Evolutionary conservation across 176 grass and related monocot species (phyloP), one percentile per base, ranked within the genome.

Genomic region (Aegilops speltoides): DNA sequence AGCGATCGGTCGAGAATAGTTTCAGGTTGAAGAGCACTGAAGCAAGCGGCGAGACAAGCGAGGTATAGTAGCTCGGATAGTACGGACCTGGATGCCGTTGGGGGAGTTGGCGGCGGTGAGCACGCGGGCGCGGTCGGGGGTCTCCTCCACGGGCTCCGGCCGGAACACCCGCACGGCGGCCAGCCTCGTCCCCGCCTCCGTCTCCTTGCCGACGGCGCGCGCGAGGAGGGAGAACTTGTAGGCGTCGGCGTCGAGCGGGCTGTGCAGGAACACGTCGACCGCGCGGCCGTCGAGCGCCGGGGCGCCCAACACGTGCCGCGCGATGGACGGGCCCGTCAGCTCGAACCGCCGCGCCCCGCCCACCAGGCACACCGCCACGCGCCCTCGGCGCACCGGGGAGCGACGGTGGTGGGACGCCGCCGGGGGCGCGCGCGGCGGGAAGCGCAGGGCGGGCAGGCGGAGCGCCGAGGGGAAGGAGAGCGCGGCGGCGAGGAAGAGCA

Each of bases 331-430:
- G 2, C 93, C 93, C 33, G 96, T 98, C 66, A 98, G 86, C 90
- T 98, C 96, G 81, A 98, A 98, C 84, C 96, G 88, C 75, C 96
- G 88, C 6, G 93, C 91, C 0, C 89, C 96, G 59, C 96, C 96
- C 4, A 98, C 93, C 1, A 98, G 90, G 77, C 93, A 98, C 11
- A 98, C 89, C 22, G 96, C 96, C 22, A 92, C 76, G 8, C 84
- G 38, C 3, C 3, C 17, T 0, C 4, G 43, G 3, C 7, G 63
- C 0, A 24, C 7, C 7, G 32, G 34, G 1, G 68, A 20, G 3
- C 20, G 16, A 1, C 2, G 37, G 23, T 10, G 45, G 0, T 15
- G 67, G 0, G 52, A 1, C 10, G 22, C 41, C 3, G 41, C 1
- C 3, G 50, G 48, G 2, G 78, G 17, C 4, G 11, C 7, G 22